Evolutionary conservation across 2,329 filamentous ascomycete species (phyloP), one percentile per base, ranked within the genome.

Genomic region (Fusarium compactum): DNA sequence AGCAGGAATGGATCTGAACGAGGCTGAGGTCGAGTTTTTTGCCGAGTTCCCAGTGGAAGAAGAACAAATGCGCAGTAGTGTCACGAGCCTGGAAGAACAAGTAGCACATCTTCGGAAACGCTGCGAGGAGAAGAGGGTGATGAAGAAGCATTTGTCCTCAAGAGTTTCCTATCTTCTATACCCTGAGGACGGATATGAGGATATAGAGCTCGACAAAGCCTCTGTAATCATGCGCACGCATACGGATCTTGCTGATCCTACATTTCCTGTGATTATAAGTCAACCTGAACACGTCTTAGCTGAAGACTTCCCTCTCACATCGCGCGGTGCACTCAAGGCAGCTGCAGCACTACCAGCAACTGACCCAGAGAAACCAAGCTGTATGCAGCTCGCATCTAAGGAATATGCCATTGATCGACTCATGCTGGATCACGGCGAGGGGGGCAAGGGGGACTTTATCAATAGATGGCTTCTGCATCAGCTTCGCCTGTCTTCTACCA

Each of bases 401-500:
- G 86, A 87, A 71, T 81, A 80, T n/a, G 79, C 78, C 32, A 87
- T 87, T 54, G 77, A 83, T 45, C 80, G 76, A 8, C 78, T 86
- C 14, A 74, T 86, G 51, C 70, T 69, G 25, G 80, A 82, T 5
- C 71, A 76, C 5, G 72, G 78, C 14, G 71, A 73, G 4, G 80
- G 79, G 5, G 79, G 81, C 68, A 84, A 82, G 66, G 76, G 75
- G 2, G 82, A 86, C 52, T 85, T 81, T 59, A 81, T 88, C 70
- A 80, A 80, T 67, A 80, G 84, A 43, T 88, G 86, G 86, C 76
- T 88, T 5, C 79, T 88, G 15, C 84, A 87, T 50, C 82, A 83
- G 44, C 78, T 88, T 43, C 82, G 85, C 38, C 77, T 79, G 16
- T 85, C 83, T 5, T 78, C 84, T 0, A 72, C 86, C 58, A 82